Percentiles rank a stretch among this genome's conserved stretches.
Conservation (phyloP, 208 protist genomes). For the Acanthamoeba triangularis region DNA sequence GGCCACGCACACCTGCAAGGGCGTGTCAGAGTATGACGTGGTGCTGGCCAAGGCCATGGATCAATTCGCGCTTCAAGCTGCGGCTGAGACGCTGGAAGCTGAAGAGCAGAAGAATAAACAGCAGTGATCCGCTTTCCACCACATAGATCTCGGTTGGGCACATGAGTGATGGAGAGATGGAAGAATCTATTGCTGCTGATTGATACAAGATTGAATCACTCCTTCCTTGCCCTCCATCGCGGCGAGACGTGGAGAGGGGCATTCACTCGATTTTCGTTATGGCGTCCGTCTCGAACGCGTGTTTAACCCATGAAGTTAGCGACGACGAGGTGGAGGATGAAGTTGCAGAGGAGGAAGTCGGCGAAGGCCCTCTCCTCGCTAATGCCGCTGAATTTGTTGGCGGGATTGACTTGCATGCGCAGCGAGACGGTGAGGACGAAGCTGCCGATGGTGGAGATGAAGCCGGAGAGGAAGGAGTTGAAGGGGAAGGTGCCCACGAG, state of each 20-base stretch:
- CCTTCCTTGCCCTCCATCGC: background rate
- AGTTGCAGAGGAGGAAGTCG: conserved; percentile 83
- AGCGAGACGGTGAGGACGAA: conserved; percentile 85
- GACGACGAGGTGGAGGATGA: conserved; percentile 85
- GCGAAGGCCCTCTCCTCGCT: conserved; percentile 84
- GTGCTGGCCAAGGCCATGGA: conserved; percentile 72
- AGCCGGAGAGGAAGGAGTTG: conserved; percentile 88
- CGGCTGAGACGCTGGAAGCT: background rate
- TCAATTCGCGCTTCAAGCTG: conserved; percentile 36
- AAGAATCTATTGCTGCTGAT: background rate
- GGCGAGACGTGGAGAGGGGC: background rate
- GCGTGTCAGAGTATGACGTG: conserved; percentile 89
- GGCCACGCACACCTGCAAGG: conserved; percentile 96
- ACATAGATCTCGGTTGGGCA: too few species aligned
- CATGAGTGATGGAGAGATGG: background rate
- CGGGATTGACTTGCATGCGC: conserved; percentile 86
- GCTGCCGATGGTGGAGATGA: conserved; percentile 86
- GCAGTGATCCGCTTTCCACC: background rate
- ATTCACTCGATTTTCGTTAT: background rate
- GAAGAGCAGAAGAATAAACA: conserved; percentile 4
- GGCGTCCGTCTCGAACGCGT: background rate
- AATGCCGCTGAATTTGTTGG: conserved; percentile 80
- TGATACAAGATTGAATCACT: background rate
- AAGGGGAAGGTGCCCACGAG: conserved; percentile 87
- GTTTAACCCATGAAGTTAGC: conserved; percentile 87